Conservation (phyloP, 208 protist genomes). For the Herpetomonas muscarum region DNA sequence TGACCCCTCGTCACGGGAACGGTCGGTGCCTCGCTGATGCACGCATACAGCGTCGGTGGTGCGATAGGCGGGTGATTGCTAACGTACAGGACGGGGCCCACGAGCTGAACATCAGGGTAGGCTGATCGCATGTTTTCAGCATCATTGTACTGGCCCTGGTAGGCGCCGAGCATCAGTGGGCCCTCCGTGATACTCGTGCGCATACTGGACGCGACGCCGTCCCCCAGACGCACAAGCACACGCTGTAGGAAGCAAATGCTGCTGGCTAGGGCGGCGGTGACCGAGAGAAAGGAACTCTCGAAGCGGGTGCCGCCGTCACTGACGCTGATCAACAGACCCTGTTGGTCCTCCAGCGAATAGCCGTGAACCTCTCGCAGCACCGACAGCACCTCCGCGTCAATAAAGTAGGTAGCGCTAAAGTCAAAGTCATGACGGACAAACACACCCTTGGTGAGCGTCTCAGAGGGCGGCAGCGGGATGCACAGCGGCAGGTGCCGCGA, state of each 20-base stretch:
- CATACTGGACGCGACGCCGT: slow-evolving; percentile 44
- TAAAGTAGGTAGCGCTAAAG: slow-evolving; percentile 37
- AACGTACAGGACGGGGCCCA: slow-evolving; percentile 64
- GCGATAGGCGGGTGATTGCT: slow-evolving; percentile 63
- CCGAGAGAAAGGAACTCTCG: slow-evolving; percentile 70
- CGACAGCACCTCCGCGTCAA: slow-evolving; percentile 43
- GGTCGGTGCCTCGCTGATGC: slow-evolving; percentile 22
- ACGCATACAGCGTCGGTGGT: slow-evolving; percentile 20
- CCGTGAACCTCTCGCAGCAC: slow-evolving; percentile 79
- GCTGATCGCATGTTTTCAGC: slow-evolving; percentile 68
- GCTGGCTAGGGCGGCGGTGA: slow-evolving; percentile 68
- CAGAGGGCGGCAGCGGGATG: slow-evolving; percentile 55
- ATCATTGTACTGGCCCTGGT: slow-evolving; percentile 85
- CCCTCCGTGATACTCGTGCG: slow-evolving; percentile 67
- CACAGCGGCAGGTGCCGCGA: slow-evolving; percentile 54
- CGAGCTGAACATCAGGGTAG: slow-evolving; percentile 71
- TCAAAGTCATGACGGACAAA: slow-evolving; percentile 72
- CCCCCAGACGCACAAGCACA: slow-evolving; percentile 65
- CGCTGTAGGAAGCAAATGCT: slow-evolving; percentile 82
- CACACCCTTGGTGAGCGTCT: slow-evolving; percentile 44
- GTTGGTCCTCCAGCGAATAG: slow-evolving; percentile 83
- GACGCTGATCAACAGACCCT: slow-evolving; percentile 66
- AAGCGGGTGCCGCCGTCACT: slow-evolving; percentile 58
- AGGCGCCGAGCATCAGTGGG: slow-evolving; percentile 60
- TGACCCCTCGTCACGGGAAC: background rate